Evolutionary conservation across 78 protist species (phyloP).

Genomic region (Creolimax fragrantissima): DNA sequence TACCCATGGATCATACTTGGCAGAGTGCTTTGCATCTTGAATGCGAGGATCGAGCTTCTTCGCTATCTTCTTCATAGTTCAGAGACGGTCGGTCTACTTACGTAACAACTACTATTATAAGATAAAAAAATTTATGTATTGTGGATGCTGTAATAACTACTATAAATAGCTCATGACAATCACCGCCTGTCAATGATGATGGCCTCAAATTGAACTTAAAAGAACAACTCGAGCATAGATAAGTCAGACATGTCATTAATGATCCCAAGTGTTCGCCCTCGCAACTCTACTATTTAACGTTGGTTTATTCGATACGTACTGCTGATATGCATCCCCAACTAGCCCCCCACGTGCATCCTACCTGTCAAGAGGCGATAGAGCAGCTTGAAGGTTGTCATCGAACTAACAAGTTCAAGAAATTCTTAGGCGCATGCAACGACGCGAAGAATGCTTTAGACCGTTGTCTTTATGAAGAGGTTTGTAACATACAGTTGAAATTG

Average conservation of each 20-base stretch:
- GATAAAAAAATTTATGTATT: too few relatives aligned
- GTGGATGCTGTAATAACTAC: too few relatives aligned
- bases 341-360: not conserved
- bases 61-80: not conserved
- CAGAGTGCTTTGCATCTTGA: not conserved
- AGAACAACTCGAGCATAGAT: too few relatives aligned
- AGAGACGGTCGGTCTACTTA: too few relatives aligned
- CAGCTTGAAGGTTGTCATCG: not conserved
- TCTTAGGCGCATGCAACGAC: not conserved
- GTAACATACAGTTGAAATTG: not conserved
- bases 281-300: too few relatives aligned
- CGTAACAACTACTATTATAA: too few relatives aligned
- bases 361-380: not conserved
- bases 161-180: too few relatives aligned
- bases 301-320: too few relatives aligned
- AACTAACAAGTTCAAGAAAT: not conserved
- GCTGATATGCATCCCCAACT: not conserved
- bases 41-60: not conserved
- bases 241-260: too few relatives aligned
- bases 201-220: too few relatives aligned
- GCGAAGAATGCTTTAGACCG: not conserved
- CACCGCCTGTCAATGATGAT: too few relatives aligned
- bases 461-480: not conserved
- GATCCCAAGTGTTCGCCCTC: too few relatives aligned
- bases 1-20: not conserved